Evolutionary conservation across 805 yeast genomes (phyloP), one percentile per base, ranked within the genome.

Genomic region (Isabelozyma heimii): DNA sequence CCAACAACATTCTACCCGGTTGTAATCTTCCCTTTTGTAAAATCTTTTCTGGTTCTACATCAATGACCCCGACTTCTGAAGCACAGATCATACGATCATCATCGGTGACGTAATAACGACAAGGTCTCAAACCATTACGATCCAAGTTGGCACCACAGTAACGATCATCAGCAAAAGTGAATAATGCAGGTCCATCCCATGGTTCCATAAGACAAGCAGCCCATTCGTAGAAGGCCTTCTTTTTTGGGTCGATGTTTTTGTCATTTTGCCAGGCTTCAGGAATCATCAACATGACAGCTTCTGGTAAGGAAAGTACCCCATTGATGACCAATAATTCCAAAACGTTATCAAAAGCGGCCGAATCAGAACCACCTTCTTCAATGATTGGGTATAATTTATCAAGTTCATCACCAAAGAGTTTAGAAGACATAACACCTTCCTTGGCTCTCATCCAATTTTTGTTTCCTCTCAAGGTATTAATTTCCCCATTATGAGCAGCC

Each of bases 141-240:
- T 92, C 99, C 57, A 94, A 80, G 69, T 91, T 91, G 44, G 99
- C 99, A 77, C 99, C 99, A 73, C 97, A 90, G 80, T 89, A 92
- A 60, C 98, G 82, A 58, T 97, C 97, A 70, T 92, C 98, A 37
- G 97, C 92, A 69, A 92, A 94, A 28, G 96, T 91, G 76, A 92
- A 89, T 57, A 94, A 75, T 35, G 98, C 98, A 15, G 99, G 99
- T 56, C 99, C 99, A 73, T 92, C 99, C 99, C 99, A 92, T 8
- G 98, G 98, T 75, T 92, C 99, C 97, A 94, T 94, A 56, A 92
- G 74, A 73, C 97, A 91, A 10, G 98, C 97, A 43, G 97, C 98
- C 98, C 98, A 92, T 69, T 94, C 97, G 73, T 92, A 92, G 71
- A 95, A 92, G 0, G 98, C 97, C 60, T 81, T 84, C 74, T 91